Conservation (phyloP, 2,329 filamentous ascomycete genomes). For the Fusarium robinianum region DNA sequence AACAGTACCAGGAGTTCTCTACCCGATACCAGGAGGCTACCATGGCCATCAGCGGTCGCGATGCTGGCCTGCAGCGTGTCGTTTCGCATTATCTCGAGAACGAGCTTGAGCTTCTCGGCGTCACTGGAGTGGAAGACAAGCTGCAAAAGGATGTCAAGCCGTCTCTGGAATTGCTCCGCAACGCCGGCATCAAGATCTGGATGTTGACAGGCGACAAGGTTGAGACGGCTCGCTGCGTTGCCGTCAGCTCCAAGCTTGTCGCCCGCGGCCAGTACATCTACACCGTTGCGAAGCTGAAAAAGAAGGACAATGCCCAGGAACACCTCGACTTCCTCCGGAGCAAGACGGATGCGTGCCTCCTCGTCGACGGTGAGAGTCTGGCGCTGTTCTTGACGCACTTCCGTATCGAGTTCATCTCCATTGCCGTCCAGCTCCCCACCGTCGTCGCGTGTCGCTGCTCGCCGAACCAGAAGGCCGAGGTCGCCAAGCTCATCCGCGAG, state of each 20-base stretch:
- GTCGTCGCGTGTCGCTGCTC: slow-evolving; percentile 97
- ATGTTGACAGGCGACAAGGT: slow-evolving; percentile 99
- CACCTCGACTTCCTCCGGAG: slow-evolving; percentile 85
- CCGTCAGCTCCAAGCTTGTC: slow-evolving; percentile 91
- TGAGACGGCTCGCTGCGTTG: slow-evolving; percentile 94
- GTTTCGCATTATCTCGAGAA: slow-evolving; percentile 82
- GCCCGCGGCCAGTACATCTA: slow-evolving; percentile 94
- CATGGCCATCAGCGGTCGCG: slow-evolving; percentile 77
- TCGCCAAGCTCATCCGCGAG: slow-evolving; percentile 86
- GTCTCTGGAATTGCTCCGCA: slow-evolving; percentile 89
- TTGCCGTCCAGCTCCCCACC: slow-evolving; percentile 84
- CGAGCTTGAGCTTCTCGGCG: slow-evolving; percentile 90
- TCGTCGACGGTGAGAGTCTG: slow-evolving; percentile 94
- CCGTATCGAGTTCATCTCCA: slow-evolving; percentile 80
- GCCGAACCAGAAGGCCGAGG: slow-evolving; percentile 93
- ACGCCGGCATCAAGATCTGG: slow-evolving; percentile 99
- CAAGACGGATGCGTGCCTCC: slow-evolving; percentile 83
- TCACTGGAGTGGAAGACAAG: slow-evolving; percentile 97
- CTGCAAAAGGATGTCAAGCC: slow-evolving; percentile 95
- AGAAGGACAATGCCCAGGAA: slow-evolving; percentile 83
- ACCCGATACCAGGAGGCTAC: slow-evolving; percentile 77
- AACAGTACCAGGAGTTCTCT: slow-evolving; percentile 83
- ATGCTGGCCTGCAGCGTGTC: slow-evolving; percentile 78
- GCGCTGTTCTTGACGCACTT: slow-evolving; percentile 82
- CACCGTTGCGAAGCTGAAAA: slow-evolving; percentile 83